Percentiles rank a stretch among this genome's conserved stretches.
Conservation (phyloP, 148 eudicot species). For the Rhododendron mucronatum region DNA sequence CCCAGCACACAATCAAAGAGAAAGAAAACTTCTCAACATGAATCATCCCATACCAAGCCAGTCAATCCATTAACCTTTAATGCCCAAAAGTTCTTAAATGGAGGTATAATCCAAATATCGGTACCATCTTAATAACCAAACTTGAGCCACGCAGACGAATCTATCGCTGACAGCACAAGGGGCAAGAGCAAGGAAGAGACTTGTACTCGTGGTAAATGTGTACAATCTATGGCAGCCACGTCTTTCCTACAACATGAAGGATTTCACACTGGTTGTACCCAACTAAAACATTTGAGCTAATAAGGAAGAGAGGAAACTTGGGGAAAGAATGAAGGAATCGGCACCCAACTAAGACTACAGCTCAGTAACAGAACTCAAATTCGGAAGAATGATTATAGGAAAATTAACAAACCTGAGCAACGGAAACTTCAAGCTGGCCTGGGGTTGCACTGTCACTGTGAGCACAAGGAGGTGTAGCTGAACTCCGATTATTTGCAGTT, state of each 20-base stretch:
- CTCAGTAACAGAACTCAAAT: not conserved
- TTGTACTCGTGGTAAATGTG: not conserved
- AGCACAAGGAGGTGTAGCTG: constrained; percentile 14
- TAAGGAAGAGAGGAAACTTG: not conserved
- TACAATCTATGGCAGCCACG: not conserved
- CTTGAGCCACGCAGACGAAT: not conserved
- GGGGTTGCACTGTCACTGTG: constrained; percentile 18
- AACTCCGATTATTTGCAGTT: constrained; percentile 12
- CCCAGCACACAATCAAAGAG: not conserved
- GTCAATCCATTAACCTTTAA: not conserved
- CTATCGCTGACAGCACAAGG: not conserved
- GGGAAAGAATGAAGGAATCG: not conserved
- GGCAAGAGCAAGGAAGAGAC: not conserved
- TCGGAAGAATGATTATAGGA: not conserved
- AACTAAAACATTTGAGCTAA: not conserved
- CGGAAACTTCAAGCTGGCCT: constrained; percentile 18
- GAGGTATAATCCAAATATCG: not conserved
- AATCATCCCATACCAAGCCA: not conserved
- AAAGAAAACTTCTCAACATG: not conserved
- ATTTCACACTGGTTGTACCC: not conserved
- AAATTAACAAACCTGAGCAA: constrained; percentile 33
- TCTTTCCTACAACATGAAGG: not conserved
- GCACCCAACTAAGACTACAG: not conserved
- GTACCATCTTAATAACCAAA: not conserved
- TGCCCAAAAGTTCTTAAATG: not conserved